Conservation (phyloP, 2,329 filamentous ascomycete genomes). For the Beauveria sp. region DNA sequence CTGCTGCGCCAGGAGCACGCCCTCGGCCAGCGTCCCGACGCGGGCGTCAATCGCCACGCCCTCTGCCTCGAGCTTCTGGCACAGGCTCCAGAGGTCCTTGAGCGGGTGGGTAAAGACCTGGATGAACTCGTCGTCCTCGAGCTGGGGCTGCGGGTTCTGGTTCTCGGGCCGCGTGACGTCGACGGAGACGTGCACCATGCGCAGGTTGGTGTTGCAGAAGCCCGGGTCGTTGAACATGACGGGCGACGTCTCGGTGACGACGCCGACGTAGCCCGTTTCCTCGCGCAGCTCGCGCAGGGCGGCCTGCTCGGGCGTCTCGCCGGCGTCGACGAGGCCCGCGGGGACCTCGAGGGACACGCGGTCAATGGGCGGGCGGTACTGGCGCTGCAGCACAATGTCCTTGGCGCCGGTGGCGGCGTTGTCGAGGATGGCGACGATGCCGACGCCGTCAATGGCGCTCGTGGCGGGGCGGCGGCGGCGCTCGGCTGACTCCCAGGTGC, state of each 20-base stretch:
- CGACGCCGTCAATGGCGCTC: slow-evolving; percentile 62
- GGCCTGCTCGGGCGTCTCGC: slow-evolving; percentile 52
- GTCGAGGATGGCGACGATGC: slow-evolving; percentile 62
- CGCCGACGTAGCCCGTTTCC: slow-evolving; percentile 59
- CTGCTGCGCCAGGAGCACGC: slow-evolving; percentile 62
- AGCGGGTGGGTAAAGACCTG: slow-evolving; percentile 67
- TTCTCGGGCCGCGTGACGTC: slow-evolving; percentile 64
- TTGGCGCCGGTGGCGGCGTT: slow-evolving; percentile 34
- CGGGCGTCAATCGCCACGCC: slow-evolving; percentile 75
- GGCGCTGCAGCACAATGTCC: slow-evolving; percentile 57
- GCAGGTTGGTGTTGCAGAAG: slow-evolving; percentile 59
- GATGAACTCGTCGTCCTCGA: slow-evolving; percentile 78
- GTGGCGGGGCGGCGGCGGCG: slow-evolving; percentile 57
- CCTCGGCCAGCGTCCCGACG: slow-evolving; percentile 70
- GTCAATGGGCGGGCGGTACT: slow-evolving; percentile 56
- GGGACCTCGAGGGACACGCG: slow-evolving; percentile 56
- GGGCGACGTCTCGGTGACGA: slow-evolving; percentile 48
- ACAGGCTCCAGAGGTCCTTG: slow-evolving; percentile 55
- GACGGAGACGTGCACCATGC: slow-evolving; percentile 65
- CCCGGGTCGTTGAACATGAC: slow-evolving; percentile 61
- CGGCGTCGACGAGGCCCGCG: slow-evolving; percentile 55
- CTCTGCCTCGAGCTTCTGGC: slow-evolving; percentile 57
- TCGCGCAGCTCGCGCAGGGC: slow-evolving; percentile 58
- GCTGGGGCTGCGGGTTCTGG: slow-evolving; percentile 56
- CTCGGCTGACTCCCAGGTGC: slow-evolving; percentile 67